Evolutionary conservation across 768 basidiomycete genomes (phyloP), one percentile per base, ranked within the genome.

Genomic region (Podaxis sp.): DNA sequence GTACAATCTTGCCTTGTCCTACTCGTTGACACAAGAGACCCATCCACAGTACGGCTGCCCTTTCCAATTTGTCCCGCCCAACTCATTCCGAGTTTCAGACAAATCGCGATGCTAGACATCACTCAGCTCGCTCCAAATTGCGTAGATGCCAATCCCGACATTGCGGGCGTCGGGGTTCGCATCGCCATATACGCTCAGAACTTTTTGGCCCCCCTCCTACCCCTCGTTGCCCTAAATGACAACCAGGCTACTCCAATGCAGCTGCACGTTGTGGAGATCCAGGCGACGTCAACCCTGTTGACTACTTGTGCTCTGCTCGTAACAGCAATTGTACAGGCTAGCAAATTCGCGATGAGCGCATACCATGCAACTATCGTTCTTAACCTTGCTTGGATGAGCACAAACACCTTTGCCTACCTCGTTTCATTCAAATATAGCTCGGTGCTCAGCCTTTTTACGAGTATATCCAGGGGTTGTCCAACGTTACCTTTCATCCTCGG

Each of bases 361-460:
- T 70, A 66, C 60, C 69, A 73, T 56, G 67, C 58, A 4, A 60
- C 36, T 41, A 65, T 74, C 54, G 56, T 75, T 22, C 71, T 74
- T 49, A 66, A 65, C 50, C 63, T 71, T 28, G 68, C 67, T 58
- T 74, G 73, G 71, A 70, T 69, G 66, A 70, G 68, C 49, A 70
- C 67, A 5, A 72, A 67, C 37, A 41, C 66, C 5, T 57, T 63
- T 36, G 36, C 56, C 24, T 63, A 63, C 41, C 17, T 69, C 58
- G 64, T 65, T 6, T 52, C 56, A n/a, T 52, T 30, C 28, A 30
- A 30, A 30, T 30, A 30, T 6, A 30, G 28, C 28, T 30, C 28
- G 1, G 28, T 30, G 28, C 28, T 7, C 28, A 30, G 28, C 28
- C 28, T 0, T 30, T 30, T 30, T 30, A 30, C 28, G 1, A 30